Conservation (phyloP, 495 filamentous ascomycete species). For the Neurospora sp. region DNA sequence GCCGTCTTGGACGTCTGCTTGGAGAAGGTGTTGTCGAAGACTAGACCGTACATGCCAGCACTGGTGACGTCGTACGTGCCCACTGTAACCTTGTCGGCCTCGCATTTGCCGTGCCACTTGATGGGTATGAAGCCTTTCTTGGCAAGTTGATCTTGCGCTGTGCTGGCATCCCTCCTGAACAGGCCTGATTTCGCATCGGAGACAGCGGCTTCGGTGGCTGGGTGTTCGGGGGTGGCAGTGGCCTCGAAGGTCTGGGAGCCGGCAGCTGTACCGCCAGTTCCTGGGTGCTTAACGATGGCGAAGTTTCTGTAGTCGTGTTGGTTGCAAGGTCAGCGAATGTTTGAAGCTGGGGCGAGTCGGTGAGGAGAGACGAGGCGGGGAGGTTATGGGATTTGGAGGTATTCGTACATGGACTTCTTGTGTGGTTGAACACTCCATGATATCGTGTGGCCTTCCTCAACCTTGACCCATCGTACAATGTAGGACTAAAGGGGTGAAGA, state of each 20-base stretch:
- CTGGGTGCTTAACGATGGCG: conserved; percentile 93
- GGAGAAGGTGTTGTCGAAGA: conserved; percentile 98
- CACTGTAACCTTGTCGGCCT: conserved; percentile 90
- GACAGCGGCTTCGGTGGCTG: conserved; percentile 33
- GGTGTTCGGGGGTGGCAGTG: conserved; percentile 27
- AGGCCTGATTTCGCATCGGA: conserved; percentile 22
- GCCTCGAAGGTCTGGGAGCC: conserved; percentile 40
- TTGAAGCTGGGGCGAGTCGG: not conserved
- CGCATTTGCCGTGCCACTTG: conserved; percentile 87
- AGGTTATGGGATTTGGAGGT: not conserved
- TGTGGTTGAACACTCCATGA: conserved; percentile 97
- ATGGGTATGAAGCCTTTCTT: conserved; percentile 78
- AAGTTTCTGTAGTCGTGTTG: conserved; percentile 55
- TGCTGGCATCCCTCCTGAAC: conserved; percentile 44
- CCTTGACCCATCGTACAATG: conserved; percentile 93
- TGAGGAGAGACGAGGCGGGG: not conserved
- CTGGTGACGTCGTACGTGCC: conserved; percentile 79
- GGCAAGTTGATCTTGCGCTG: conserved; percentile 70
- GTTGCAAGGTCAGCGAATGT: not conserved
- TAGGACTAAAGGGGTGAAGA: conserved; percentile 57
- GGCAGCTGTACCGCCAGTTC: conserved; percentile 48
- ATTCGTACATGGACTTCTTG: conserved; percentile 75
- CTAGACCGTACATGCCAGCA: conserved; percentile 89
- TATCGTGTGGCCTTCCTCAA: conserved; percentile 79
- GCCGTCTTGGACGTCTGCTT: conserved; percentile 91